phyloP scores from a whole-genome alignment of 177 flowering plant genomes.

The Telopea speciosissima region DNA sequence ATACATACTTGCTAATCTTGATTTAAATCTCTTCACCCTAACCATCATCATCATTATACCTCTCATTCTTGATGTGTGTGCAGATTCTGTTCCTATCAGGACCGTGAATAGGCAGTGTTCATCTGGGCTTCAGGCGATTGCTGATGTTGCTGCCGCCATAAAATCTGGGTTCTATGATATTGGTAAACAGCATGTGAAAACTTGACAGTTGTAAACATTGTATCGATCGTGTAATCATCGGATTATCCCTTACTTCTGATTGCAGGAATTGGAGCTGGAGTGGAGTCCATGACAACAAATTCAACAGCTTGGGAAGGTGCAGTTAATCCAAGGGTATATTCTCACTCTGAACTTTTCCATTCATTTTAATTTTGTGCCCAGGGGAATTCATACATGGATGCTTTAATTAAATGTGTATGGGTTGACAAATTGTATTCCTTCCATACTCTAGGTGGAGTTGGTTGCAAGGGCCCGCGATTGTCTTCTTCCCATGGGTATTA shows the following conservation, averaged over 20 bases:
- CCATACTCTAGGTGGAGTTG: conserved; percentile 41
- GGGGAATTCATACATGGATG: background rate
- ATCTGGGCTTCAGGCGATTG: conserved; percentile 98
- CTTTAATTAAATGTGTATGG: background rate
- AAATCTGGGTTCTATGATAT: conserved; percentile 97
- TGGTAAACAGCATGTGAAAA: conserved; percentile 33
- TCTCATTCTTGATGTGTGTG: background rate
- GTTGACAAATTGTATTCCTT: conserved; percentile 3
- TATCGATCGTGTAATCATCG: background rate
- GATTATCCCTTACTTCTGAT: background rate
- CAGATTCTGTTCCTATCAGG: conserved; percentile 90
- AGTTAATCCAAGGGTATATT: conserved; percentile 73
- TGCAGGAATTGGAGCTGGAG: conserved; percentile 92
- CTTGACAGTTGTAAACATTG: background rate
- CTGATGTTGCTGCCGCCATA: conserved; percentile 98
- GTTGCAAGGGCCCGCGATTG: conserved; percentile 75
- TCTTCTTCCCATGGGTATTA: conserved; percentile 97
- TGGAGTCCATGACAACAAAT: conserved; percentile 96
- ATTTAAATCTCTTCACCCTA: background rate
- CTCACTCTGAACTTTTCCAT: conserved; percentile 5
- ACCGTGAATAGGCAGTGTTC: conserved; percentile 98
- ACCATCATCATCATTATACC: background rate
- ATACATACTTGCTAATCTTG: background rate
- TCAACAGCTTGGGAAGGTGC: conserved; percentile 78
- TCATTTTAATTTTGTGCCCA: background rate